phyloP scores from a whole-genome alignment of 2,329 filamentous ascomycete species.

The Dothidotthia symphoricarpi region DNA sequence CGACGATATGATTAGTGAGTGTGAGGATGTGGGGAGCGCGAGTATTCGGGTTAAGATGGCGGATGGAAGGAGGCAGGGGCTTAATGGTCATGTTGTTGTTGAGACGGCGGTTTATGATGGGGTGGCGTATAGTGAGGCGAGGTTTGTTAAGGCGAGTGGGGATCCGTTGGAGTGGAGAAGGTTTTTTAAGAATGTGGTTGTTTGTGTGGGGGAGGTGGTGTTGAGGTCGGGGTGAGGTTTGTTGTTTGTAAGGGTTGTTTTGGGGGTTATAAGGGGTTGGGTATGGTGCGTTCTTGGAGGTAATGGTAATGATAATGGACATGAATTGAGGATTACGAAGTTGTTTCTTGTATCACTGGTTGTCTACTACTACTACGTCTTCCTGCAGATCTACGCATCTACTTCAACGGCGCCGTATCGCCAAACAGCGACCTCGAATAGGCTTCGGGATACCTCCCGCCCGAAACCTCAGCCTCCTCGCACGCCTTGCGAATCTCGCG shows the following conservation, averaged over 20 bases:
- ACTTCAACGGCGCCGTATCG: too few relatives aligned
- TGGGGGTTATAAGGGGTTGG: too few relatives aligned
- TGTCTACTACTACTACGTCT: not conserved
- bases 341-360: not conserved
- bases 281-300: too few relatives aligned
- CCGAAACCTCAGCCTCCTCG: slow-evolving; percentile 45
- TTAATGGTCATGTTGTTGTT: slow-evolving; percentile 74
- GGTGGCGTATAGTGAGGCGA: slow-evolving; percentile 71
- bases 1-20: slow-evolving; percentile 32
- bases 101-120: slow-evolving; percentile 65
- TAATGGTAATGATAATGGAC: slow-evolving; percentile 3
- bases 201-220: slow-evolving; percentile 82
- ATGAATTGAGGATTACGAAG: not conserved
- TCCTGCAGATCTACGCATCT: too few relatives aligned
- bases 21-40: slow-evolving; percentile 51
- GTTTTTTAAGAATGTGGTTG: slow-evolving; percentile 93
- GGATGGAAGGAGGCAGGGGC: slow-evolving; percentile 68
- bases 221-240: slow-evolving; percentile 43
- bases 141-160: slow-evolving; percentile 91
- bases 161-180: slow-evolving; percentile 95
- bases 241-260: not conserved
- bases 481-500: slow-evolving; percentile 26
- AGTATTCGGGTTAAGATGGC: slow-evolving; percentile 71
- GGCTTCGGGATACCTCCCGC: slow-evolving; percentile 33
- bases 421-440: too few relatives aligned